phyloP scores from a whole-genome alignment of 1,284 basidiomycete species.

The Trichosporon sp. region DNA sequence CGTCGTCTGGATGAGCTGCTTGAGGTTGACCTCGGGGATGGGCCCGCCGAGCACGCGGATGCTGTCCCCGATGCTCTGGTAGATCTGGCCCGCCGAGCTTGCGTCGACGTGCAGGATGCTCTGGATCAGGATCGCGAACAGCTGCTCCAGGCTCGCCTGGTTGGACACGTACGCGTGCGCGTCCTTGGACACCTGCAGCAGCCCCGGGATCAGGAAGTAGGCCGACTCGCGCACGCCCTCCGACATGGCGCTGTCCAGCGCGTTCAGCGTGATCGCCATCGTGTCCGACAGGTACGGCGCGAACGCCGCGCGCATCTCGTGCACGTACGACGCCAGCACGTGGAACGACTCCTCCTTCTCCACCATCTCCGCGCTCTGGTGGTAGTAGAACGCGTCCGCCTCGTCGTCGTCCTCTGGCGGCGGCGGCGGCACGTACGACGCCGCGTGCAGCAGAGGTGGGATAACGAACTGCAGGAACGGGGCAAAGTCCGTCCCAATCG shows the following conservation, averaged over 20 bases:
- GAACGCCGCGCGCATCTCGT: slow-evolving; percentile 63
- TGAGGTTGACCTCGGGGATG: slow-evolving; percentile 23
- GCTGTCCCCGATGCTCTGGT: slow-evolving; percentile 67
- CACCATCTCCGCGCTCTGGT: slow-evolving; percentile 65
- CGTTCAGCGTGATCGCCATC: slow-evolving; percentile 67
- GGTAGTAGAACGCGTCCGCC: slow-evolving; percentile 48
- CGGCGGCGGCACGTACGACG: slow-evolving; percentile 54
- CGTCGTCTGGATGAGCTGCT: slow-evolving; percentile 17
- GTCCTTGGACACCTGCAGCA: slow-evolving; percentile 63
- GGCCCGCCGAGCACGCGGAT: slow-evolving; percentile 57
- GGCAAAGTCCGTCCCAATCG: slow-evolving; percentile 68
- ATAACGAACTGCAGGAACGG: slow-evolving; percentile 77
- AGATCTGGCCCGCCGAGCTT: slow-evolving; percentile 57
- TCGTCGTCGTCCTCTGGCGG: slow-evolving; percentile 51
- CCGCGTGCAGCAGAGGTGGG: slow-evolving; percentile 67
- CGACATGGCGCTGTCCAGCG: slow-evolving; percentile 68
- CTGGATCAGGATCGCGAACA: slow-evolving; percentile 63
- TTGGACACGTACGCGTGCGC: slow-evolving; percentile 60
- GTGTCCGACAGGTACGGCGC: slow-evolving; percentile 66
- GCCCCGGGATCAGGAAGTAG: slow-evolving; percentile 60
- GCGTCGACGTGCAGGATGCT: slow-evolving; percentile 62
- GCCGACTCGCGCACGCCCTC: slow-evolving; percentile 67
- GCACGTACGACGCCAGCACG: slow-evolving; percentile 72
- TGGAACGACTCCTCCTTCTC: slow-evolving; percentile 81
- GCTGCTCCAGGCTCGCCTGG: slow-evolving; percentile 64